phyloP scores from a whole-genome alignment of 2,329 filamentous ascomycete genomes.

The Neurospora sp. region DNA sequence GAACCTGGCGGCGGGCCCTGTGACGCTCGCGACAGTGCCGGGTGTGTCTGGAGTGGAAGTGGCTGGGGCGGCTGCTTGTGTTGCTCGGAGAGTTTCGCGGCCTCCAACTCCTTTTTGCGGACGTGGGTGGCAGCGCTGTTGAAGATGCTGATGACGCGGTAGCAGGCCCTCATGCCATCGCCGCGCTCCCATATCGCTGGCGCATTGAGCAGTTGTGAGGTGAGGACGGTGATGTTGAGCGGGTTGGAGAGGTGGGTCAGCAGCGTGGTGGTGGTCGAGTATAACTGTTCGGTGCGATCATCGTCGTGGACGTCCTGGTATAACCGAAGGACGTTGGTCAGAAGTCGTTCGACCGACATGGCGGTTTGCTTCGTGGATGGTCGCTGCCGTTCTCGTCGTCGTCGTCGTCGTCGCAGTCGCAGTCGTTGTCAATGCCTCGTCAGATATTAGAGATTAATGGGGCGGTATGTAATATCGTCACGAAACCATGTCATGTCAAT shows the following conservation, averaged over 20 bases:
- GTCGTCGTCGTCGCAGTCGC: neutral
- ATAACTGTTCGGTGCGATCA: slow-evolving; percentile 42
- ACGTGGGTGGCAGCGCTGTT: slow-evolving; percentile 54
- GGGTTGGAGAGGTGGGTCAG: slow-evolving; percentile 63
- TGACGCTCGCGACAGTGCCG: neutral
- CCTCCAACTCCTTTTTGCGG: slow-evolving; percentile 36
- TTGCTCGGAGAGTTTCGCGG: slow-evolving; percentile 15
- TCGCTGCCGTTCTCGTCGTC: neutral
- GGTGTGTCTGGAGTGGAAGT: neutral
- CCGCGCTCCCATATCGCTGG: slow-evolving; percentile 57
- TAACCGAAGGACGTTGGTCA: slow-evolving; percentile 54
- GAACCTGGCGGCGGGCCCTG: neutral
- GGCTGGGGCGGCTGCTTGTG: slow-evolving; percentile 8
- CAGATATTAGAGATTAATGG: neutral
- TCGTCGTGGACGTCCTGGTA: slow-evolving; percentile 45
- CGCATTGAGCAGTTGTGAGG: slow-evolving; percentile 60
- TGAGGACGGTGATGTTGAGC: slow-evolving; percentile 62
- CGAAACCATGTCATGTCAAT: neutral
- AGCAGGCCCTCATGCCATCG: slow-evolving; percentile 46
- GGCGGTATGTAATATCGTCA: neutral
- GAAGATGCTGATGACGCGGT: slow-evolving; percentile 61
- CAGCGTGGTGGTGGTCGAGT: slow-evolving; percentile 57
- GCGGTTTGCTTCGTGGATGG: slow-evolving; percentile 8
- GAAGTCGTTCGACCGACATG: slow-evolving; percentile 58
- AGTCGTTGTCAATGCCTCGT: neutral